Evolutionary conservation across 2,329 filamentous ascomycete genomes (phyloP).

Genomic region (Penicillium sp.): DNA sequence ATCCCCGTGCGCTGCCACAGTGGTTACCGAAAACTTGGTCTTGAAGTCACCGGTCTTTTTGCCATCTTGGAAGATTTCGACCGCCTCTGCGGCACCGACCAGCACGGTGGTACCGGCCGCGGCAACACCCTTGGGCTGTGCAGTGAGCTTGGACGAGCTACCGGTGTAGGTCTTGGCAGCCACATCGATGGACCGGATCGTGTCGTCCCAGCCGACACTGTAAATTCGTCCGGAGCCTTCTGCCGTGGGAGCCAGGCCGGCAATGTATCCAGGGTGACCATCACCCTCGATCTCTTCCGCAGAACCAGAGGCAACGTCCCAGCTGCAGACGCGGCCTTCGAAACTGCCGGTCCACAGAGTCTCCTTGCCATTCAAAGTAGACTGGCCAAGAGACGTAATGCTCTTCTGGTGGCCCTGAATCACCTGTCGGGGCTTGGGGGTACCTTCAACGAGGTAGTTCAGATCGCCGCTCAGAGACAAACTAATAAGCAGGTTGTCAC

Average conservation of each 20-base stretch:
- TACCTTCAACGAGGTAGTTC: slow-evolving; percentile 80
- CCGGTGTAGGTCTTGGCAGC: slow-evolving; percentile 75
- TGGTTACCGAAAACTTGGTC: slow-evolving; percentile 66
- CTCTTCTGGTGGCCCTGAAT: slow-evolving; percentile 89
- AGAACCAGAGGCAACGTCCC: slow-evolving; percentile 72
- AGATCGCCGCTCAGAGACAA: slow-evolving; percentile 86
- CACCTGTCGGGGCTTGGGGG: slow-evolving; percentile 66
- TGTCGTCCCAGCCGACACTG: slow-evolving; percentile 93
- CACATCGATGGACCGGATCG: slow-evolving; percentile 75
- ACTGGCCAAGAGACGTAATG: slow-evolving; percentile 73
- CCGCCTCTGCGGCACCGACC: slow-evolving; percentile 61
- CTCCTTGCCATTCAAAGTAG: slow-evolving; percentile 52
- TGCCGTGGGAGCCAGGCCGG: slow-evolving; percentile 66
- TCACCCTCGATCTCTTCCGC: slow-evolving; percentile 76
- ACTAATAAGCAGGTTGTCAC: slow-evolving; percentile 85
- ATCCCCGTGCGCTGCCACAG: slow-evolving; percentile 69
- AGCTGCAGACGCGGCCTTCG: slow-evolving; percentile 82
- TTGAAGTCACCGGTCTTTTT: slow-evolving; percentile 61
- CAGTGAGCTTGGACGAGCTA: slow-evolving; percentile 65
- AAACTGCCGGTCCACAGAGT: slow-evolving; percentile 89
- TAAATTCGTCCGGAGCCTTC: slow-evolving; percentile 64
- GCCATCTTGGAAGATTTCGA: slow-evolving; percentile 62
- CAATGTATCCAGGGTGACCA: slow-evolving; percentile 81
- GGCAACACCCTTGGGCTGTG: slow-evolving; percentile 77
- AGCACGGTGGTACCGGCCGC: slow-evolving; percentile 56